A percentile compares a stretch with the other conserved stretches of the same genome.
phyloP scores from a whole-genome alignment of 768 basidiomycete species.

The Lentinula raphanica region DNA sequence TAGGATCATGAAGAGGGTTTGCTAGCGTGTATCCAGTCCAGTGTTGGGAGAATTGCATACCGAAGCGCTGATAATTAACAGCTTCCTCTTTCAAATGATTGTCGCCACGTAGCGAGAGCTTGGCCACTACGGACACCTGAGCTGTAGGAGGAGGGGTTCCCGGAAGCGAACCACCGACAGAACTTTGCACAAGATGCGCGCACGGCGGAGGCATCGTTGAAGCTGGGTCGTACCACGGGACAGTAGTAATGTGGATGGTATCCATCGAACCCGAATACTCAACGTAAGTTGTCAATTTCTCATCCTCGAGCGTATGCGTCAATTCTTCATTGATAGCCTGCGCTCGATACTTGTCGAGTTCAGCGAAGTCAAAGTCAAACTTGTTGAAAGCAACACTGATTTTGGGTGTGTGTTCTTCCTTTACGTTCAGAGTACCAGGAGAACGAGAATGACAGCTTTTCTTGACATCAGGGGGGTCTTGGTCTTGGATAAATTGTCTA shows the following conservation, averaged over 20 bases:
- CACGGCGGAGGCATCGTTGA: neutral
- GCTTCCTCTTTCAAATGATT: constrained; percentile 35
- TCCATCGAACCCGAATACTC: neutral
- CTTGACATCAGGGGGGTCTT: neutral
- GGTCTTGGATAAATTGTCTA: neutral
- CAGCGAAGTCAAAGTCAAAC: neutral
- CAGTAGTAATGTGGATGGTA: neutral
- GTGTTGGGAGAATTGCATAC: constrained; percentile 40
- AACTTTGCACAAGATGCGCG: neutral
- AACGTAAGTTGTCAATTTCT: neutral
- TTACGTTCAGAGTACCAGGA: neutral
- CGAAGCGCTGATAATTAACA: constrained; percentile 39
- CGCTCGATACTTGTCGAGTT: neutral
- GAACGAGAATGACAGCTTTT: neutral
- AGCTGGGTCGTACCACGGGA: neutral
- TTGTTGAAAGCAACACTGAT: neutral
- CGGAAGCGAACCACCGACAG: neutral
- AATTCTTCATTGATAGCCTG: neutral
- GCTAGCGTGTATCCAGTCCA: constrained; percentile 46
- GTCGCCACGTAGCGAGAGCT: constrained; percentile 36
- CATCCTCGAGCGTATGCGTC: neutral
- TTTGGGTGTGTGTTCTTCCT: neutral
- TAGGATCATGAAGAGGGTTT: constrained; percentile 35
- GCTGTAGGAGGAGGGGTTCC: constrained; percentile 27
- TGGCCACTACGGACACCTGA: constrained; percentile 37